Evolutionary conservation across 192 early-diverging fungal genomes (phyloP).

Genomic region (Geranomyces michiganensis): DNA sequence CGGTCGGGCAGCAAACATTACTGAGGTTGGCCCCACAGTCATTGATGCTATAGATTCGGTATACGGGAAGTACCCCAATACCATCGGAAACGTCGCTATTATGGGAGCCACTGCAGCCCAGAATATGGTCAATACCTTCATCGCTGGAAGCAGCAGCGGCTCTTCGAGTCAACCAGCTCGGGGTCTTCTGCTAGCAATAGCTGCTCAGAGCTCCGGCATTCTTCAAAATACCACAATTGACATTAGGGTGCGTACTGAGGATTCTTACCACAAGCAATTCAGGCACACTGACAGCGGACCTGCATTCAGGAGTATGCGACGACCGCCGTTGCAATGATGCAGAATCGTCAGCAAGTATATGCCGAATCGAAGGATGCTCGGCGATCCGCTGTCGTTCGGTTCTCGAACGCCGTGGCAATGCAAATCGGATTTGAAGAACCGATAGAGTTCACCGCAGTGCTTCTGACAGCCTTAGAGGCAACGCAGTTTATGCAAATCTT

Average conservation of each 20-base stretch:
- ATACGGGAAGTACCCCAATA: slow-evolving; percentile 37
- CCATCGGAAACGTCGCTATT: slow-evolving; percentile 38
- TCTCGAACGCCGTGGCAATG: slow-evolving; percentile 31
- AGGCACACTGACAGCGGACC: too few species aligned
- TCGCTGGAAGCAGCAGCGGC: neutral
- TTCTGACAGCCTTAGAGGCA: slow-evolving; percentile 28
- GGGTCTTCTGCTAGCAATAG: neutral
- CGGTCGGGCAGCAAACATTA: too few species aligned
- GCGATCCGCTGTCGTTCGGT: slow-evolving; percentile 22
- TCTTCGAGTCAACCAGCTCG: neutral
- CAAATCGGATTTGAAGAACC: slow-evolving; percentile 22
- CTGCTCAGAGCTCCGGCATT: neutral
- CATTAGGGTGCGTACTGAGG: neutral
- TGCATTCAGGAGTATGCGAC: slow-evolving; percentile 28
- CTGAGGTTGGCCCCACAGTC: slow-evolving; percentile 11
- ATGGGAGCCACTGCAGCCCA: slow-evolving; percentile 25
- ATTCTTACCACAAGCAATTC: neutral
- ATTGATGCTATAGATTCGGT: slow-evolving; percentile 35
- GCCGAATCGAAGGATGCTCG: slow-evolving; percentile 4
- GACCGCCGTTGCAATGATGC: slow-evolving; percentile 25
- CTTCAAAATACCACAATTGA: neutral
- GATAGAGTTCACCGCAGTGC: slow-evolving; percentile 26
- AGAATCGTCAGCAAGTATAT: slow-evolving; percentile 20
- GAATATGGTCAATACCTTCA: slow-evolving; percentile 1
- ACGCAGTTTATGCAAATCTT: slow-evolving; percentile 37